Conservation (phyloP, 306 rosid genomes). For the Pterocarpus santalinus region DNA sequence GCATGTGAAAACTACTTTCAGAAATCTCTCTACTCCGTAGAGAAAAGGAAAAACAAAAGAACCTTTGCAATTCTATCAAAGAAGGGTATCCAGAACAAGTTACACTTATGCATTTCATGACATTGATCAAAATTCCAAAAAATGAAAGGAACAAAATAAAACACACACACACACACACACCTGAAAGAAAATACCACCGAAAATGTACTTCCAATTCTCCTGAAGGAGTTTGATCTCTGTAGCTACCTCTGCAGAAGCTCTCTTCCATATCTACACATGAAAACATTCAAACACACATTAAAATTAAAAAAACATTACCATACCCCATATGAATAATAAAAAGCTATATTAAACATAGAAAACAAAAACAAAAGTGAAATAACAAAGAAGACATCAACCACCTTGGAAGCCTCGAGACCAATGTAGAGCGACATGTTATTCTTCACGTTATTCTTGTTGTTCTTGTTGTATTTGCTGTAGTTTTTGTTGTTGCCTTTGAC, state of each 20-base stretch:
- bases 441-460: conserved; percentile 42
- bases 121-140: conserved; percentile 22
- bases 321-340: conserved; percentile 19
- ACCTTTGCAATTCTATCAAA: conserved; percentile 21
- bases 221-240: conserved; percentile 84
- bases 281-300: conserved; percentile 44
- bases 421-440: conserved; percentile 77
- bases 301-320: neutral
- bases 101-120: conserved; percentile 7
- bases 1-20: conserved; percentile 45
- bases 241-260: conserved; percentile 59
- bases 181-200: conserved; percentile 86
- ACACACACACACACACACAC: conserved; percentile 34
- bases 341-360: neutral
- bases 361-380: neutral
- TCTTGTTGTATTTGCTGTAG: neutral
- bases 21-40: conserved; percentile 12
- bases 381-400: conserved; percentile 11
- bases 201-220: conserved; percentile 90
- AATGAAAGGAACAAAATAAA: neutral
- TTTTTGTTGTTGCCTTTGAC: neutral
- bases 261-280: conserved; percentile 81
- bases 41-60: conserved; percentile 33
- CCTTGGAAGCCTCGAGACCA: conserved; percentile 99
- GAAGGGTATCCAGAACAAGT: conserved; percentile 37